Evolutionary conservation across 2,329 filamentous ascomycete species (phyloP), one percentile per base, ranked within the genome.

Genomic region (Mycogone perniciosa): DNA sequence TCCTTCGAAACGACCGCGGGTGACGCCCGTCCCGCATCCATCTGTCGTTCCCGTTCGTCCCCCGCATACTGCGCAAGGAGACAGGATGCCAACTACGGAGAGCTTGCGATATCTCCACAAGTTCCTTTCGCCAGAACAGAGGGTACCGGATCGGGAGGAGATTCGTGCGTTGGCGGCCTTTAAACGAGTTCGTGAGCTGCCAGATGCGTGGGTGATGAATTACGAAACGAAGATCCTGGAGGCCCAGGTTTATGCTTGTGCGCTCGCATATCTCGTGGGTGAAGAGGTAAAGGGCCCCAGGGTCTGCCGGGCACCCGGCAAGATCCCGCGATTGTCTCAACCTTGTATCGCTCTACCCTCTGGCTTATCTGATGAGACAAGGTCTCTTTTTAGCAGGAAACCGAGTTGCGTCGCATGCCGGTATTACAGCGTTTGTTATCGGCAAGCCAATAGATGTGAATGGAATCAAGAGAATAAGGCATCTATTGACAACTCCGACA

Each of bases 201-300:
- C 67, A 0, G 9, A 42, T 0, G 3, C 29, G 0, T 70, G 65
- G 64, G 56, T 64, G 6, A 27, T 52, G 0, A 43, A 37, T 8
- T 64, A 69, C 38, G 9, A 39, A 1, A 50, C 51, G 1, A 51
- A 46, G 4, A 50, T 52, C 0, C 31, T 70, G 3, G 59, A 61
- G 6, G 4, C 49, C 0, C 48, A 39, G 0, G 53, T 59, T 13
- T 69, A 66, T 46, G 58, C 65, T 11, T 62, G 58, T 42, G 62
- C 62, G 4, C 31, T 69, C 4, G 66, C 66, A 5, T 70, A 64
- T 43, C 41, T 70, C 1, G 60, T 61, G 0, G 67, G 67, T 1
- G 57, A 53, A 1, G 60, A 55, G 29, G 53, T 67, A 4, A 54
- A 50, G 9, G 63, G 59, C 3, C 7, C 33, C 1, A 55, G 27